Evolutionary conservation across 1,139 yeast genomes (phyloP).

Genomic region (Geotrichum macrosporum): DNA sequence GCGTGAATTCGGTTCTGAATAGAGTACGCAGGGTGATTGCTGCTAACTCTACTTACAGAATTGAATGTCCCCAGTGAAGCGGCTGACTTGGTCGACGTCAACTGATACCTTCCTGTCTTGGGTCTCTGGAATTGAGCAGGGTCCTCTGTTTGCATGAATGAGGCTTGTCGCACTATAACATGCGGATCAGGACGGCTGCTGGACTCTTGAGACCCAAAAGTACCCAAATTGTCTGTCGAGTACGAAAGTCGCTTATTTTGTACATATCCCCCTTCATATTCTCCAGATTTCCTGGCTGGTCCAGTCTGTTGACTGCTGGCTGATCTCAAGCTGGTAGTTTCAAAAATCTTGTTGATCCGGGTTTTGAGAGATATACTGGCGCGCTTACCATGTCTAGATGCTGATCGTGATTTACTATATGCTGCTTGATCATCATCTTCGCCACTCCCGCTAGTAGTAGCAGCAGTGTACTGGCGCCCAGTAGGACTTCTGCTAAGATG

Average conservation of each 20-base stretch:
- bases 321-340: conserved; percentile 18
- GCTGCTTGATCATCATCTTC: conserved; percentile 5
- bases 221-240: conserved; percentile 25
- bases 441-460: conserved; percentile 1
- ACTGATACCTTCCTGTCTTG: conserved; percentile 20
- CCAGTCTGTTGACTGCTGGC: conserved; percentile 7
- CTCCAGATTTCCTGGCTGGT: conserved; percentile 1
- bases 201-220: conserved; percentile 22
- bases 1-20: conserved; percentile 65
- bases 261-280: background rate
- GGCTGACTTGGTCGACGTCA: conserved; percentile 26
- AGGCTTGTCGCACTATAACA: conserved; percentile 17
- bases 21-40: conserved; percentile 22
- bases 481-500: conserved; percentile 16
- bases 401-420: conserved; percentile 12
- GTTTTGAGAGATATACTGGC: conserved; percentile 32
- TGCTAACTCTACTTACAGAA: conserved; percentile 9
- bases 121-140: conserved; percentile 14
- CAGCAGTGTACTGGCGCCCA: background rate
- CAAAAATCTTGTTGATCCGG: conserved; percentile 28
- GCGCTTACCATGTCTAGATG: conserved; percentile 26
- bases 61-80: conserved; percentile 9
- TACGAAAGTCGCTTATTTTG: conserved; percentile 23
- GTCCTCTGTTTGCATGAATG: conserved; percentile 19
- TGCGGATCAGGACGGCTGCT: conserved; percentile 16